phyloP scores from a whole-genome alignment of 306 rosid species.

The Trifolium fragiferum region DNA sequence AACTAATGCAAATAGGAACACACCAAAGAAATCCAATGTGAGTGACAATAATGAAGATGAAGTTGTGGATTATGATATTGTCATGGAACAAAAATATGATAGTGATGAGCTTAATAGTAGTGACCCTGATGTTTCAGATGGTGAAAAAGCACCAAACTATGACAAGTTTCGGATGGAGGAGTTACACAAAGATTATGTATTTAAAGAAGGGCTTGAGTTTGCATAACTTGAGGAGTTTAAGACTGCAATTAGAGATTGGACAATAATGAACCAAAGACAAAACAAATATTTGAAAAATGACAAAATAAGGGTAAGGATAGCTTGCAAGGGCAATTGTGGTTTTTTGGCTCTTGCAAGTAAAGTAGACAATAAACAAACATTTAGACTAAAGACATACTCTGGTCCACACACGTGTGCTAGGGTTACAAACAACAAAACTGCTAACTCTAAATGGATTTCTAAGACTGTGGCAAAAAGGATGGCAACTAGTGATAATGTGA shows the following conservation, averaged over 20 bases:
- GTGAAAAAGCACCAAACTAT: background rate
- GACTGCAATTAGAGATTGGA: background rate
- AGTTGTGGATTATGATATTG: too few relatives aligned
- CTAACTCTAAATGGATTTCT: background rate
- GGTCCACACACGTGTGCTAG: background rate
- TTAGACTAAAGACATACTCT: background rate
- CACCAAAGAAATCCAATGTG: too few relatives aligned
- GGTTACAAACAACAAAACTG: background rate
- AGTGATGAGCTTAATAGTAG: background rate
- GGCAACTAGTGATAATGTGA: background rate
- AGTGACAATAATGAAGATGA: rapidly evolving
- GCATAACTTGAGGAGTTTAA: background rate
- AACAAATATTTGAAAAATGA: background rate
- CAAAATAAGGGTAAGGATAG: background rate
- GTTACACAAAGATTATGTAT: background rate
- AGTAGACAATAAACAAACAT: background rate
- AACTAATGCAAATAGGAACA: too few relatives aligned
- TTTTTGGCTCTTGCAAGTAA: background rate
- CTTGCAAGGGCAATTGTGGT: background rate
- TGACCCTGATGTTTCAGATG: background rate
- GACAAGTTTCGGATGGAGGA: background rate
- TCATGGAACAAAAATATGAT: background rate
- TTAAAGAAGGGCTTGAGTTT: background rate
- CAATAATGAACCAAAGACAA: background rate
- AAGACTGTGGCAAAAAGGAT: too few relatives aligned